Evolutionary conservation across 192 early-diverging fungal genomes (phyloP).

Genomic region (Backusella tarrabulga): DNA sequence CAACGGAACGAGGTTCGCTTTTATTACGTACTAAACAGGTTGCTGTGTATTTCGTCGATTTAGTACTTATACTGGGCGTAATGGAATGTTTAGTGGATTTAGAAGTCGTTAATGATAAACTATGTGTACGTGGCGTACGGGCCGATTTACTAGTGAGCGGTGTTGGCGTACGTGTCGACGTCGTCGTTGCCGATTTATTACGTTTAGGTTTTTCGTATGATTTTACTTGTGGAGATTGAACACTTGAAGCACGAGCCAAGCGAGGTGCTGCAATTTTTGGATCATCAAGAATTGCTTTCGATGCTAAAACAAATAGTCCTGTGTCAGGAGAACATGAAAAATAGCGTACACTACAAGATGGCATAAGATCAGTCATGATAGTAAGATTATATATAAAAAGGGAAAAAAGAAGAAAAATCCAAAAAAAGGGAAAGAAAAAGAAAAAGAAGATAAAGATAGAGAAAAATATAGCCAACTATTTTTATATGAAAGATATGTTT

Average conservation of each 20-base stretch:
- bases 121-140: constrained; percentile 1
- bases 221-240: not conserved
- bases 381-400: not conserved
- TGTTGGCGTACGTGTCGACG: constrained; percentile 3
- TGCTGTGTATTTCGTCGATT: not conserved
- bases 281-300: constrained; percentile 18
- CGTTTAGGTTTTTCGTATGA: constrained; percentile 2
- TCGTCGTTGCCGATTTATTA: not conserved
- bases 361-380: not conserved
- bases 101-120: not conserved
- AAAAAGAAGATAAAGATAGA: not conserved
- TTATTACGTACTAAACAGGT: not conserved
- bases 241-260: not conserved
- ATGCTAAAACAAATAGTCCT: constrained; percentile 30
- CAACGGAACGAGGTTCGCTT: not conserved
- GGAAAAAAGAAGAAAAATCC: not conserved
- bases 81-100: not conserved
- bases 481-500: not conserved
- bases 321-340: constrained; percentile 27
- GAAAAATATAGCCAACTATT: not conserved
- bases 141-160: constrained; percentile 3
- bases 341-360: constrained; percentile 23
- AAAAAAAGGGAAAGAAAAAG: not conserved
- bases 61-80: not conserved
- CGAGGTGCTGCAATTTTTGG: not conserved